Evolutionary conservation across 768 basidiomycete species (phyloP), one percentile per base, ranked within the genome.

Genomic region (Pisolithus orientalis): DNA sequence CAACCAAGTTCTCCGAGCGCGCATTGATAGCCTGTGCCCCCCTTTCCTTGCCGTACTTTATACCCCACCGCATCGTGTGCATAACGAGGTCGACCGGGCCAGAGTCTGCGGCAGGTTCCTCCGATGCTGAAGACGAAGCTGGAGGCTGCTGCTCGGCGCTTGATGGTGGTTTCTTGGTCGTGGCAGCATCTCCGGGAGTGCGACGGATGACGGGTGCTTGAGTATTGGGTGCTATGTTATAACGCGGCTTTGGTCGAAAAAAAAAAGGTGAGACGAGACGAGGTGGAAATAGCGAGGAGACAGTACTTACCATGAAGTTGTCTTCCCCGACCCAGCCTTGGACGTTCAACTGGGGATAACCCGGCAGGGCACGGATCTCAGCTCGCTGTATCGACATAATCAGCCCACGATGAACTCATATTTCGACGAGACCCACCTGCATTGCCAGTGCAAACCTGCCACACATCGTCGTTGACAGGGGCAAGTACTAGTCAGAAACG

Each of bases 41-140:
- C 6, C 44, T 5, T 55, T 85, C 81, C 56, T 94, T 89, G 38
- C 72, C 68, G 50, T 78, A 72, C 63, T 90, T 90, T 1, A 94
- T 74, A 6, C 94, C 94, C 94, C 94, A 97, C 53, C 78, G 84
- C 90, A 91, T 92, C 0, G 87, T 85, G 34, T 90, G 87, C 56
- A 94, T 65, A 24, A 87, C 71, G 17, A 84, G 67, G n/a, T 61
- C 10, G 34, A 59, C 54, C 51, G 8, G 49, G 49, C 17, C 51
- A 29, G 31, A 56, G 3, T 48, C 25, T 17, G 54, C 53, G 0
- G 39, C 34, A 34, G 11, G 34, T 13, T 34, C 34, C 34, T 21
- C 21, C 21, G 21, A 21, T 21, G 21, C 21, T 21, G 21, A 21
- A 21, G 21, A 21, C 21, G 21, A 21, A 21, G 21, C 21, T 2